Evolutionary conservation across 2,329 filamentous ascomycete genomes (phyloP).

Genomic region (Exophiala sideris): DNA sequence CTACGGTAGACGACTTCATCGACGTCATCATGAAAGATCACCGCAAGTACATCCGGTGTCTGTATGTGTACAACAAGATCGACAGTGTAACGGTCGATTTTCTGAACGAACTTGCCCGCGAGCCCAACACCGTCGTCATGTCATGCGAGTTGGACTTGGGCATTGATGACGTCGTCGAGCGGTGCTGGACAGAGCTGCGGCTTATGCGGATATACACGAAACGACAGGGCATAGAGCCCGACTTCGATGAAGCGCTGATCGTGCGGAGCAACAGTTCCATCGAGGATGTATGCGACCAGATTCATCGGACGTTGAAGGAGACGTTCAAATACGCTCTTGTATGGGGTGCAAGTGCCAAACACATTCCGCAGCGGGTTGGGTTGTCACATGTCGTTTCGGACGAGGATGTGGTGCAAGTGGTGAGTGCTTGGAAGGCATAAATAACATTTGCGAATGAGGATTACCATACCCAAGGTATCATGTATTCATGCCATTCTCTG

Average conservation of each 20-base stretch:
- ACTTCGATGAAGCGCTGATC: constrained; percentile 88
- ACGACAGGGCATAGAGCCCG: constrained; percentile 82
- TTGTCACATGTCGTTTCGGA: constrained; percentile 72
- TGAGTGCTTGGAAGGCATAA: constrained; percentile 37
- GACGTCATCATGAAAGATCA: constrained; percentile 99
- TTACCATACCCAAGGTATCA: neutral
- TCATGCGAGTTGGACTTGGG: constrained; percentile 93
- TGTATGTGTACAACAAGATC: constrained; percentile 99
- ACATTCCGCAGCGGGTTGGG: constrained; percentile 90
- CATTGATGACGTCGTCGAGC: constrained; percentile 86
- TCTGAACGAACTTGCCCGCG: constrained; percentile 84
- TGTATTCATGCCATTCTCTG: too few species aligned
- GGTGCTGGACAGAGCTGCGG: constrained; percentile 89
- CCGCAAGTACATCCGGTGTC: constrained; percentile 87
- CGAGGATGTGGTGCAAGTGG: constrained; percentile 67
- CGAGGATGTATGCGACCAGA: constrained; percentile 94
- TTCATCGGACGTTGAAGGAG: constrained; percentile 92
- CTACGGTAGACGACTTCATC: constrained; percentile 96
- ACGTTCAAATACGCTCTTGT: constrained; percentile 98
- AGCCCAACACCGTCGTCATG: constrained; percentile 95
- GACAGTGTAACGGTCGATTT: constrained; percentile 92
- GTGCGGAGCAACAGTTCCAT: constrained; percentile 84
- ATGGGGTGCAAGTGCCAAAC: constrained; percentile 93
- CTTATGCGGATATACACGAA: constrained; percentile 96
- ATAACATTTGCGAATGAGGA: neutral